Percentiles rank a stretch among this genome's conserved stretches.
phyloP scores from a whole-genome alignment of 129 eudicot genomes.

The Mikania micrantha region DNA sequence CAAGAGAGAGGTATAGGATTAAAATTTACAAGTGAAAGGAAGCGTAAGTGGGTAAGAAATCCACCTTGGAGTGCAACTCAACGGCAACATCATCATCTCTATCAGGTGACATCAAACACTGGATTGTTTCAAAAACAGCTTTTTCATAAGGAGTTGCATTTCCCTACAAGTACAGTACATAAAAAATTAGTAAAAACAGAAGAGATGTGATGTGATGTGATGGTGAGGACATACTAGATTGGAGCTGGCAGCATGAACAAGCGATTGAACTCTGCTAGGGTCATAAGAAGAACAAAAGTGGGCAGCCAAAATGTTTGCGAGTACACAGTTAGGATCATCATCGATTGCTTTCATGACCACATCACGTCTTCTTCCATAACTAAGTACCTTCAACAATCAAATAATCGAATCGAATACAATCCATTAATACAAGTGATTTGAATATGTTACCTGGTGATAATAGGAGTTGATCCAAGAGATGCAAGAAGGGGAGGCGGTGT shows the following conservation, averaged over 20 bases:
- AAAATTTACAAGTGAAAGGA: too few species aligned
- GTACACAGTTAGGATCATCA: conserved; percentile 62
- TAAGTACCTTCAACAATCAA: conserved; percentile 48
- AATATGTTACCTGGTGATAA: conserved; percentile 87
- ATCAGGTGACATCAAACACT: conserved; percentile 50
- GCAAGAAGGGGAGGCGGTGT: conserved; percentile 64
- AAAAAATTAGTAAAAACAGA: too few species aligned
- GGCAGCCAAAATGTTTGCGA: conserved; percentile 78
- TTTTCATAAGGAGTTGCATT: conserved; percentile 72
- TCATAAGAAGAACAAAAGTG: conserved; percentile 41
- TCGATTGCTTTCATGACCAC: conserved; percentile 72
- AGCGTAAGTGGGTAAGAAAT: neutral
- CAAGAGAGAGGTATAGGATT: neutral
- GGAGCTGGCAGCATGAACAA: conserved; percentile 55
- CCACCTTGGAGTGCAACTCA: conserved; percentile 60
- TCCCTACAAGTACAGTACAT: conserved; percentile 26
- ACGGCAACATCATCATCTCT: conserved; percentile 85
- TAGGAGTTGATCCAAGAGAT: conserved; percentile 64
- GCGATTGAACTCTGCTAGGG: conserved; percentile 31
- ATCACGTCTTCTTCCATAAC: conserved; percentile 66
- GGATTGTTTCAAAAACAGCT: conserved; percentile 60
- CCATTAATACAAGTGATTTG: too few species aligned
- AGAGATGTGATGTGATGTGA: too few species aligned
- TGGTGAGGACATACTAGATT: conserved; percentile 26
- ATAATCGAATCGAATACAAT: too few species aligned